Conservation (phyloP, 176 grass and related monocot species). For the Guadua angustifolia region DNA sequence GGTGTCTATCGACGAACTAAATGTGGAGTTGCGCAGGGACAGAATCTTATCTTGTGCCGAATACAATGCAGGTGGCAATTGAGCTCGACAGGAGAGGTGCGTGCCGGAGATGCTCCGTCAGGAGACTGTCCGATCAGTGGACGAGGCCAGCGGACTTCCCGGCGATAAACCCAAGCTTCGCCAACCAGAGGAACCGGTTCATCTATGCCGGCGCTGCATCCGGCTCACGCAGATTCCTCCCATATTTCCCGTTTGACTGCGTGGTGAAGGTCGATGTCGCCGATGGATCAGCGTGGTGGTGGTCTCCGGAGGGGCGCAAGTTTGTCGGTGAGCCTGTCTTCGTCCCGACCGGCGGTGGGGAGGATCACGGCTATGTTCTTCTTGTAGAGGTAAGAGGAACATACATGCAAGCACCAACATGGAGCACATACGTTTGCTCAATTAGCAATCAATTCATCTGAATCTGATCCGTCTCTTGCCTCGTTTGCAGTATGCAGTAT, state of each 20-base stretch:
- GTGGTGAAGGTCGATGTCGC: slow-evolving; percentile 63
- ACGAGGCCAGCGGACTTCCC: slow-evolving; percentile 73
- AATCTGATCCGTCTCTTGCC: neutral
- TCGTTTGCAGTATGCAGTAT: slow-evolving; percentile 73
- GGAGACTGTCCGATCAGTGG: slow-evolving; percentile 60
- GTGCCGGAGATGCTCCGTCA: slow-evolving; percentile 49
- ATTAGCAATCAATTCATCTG: neutral
- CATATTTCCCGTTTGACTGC: slow-evolving; percentile 80
- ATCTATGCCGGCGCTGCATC: slow-evolving; percentile 63
- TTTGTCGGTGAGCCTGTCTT: slow-evolving; percentile 90
- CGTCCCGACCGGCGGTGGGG: slow-evolving; percentile 44
- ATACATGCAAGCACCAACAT: neutral
- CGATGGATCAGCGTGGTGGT: slow-evolving; percentile 46
- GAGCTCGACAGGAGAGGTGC: slow-evolving; percentile 63
- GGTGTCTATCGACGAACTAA: neutral
- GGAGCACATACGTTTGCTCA: neutral
- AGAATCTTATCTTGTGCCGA: neutral
- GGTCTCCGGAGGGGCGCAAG: slow-evolving; percentile 54
- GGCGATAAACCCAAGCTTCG: slow-evolving; percentile 65
- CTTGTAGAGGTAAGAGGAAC: slow-evolving; percentile 70
- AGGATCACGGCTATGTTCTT: slow-evolving; percentile 86
- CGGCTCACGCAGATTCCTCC: slow-evolving; percentile 67
- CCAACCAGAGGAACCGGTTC: slow-evolving; percentile 61
- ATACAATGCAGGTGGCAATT: slow-evolving; percentile 58
- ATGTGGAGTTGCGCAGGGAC: neutral